These are phyloP conservation scores for Tolypocladium tropicale DNA, from an alignment of 2,329 filamentous ascomycete species.

Conservation along the genomic window DNA sequence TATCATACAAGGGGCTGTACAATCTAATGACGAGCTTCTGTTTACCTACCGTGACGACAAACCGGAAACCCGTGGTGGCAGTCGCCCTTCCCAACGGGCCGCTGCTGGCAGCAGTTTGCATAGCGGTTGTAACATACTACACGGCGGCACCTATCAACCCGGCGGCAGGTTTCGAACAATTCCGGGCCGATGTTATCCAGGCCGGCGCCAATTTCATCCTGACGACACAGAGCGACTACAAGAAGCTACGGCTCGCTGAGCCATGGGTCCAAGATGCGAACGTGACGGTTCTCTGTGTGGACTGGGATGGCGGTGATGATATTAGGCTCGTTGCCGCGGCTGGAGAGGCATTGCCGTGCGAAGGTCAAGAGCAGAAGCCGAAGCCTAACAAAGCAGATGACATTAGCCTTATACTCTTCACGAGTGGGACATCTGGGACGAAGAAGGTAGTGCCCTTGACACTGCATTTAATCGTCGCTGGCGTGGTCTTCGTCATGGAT, in stretches of 20 bases:
- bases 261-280: slow-evolving; percentile 17
- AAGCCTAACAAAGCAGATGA: slow-evolving; percentile 36
- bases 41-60: slow-evolving; percentile 12
- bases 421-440: slow-evolving; percentile 46
- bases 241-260: slow-evolving; percentile 24
- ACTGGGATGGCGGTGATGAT: slow-evolving; percentile 24
- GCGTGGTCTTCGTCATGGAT: slow-evolving; percentile 40
- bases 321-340: slow-evolving; percentile 17
- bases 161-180: slow-evolving; percentile 36
- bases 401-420: slow-evolving; percentile 42
- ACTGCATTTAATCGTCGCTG: slow-evolving; percentile 37
- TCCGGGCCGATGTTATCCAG: slow-evolving; percentile 38
- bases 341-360: slow-evolving; percentile 5
- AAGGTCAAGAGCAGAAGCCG: slow-evolving; percentile 8
- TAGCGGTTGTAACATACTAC: slow-evolving; percentile 39
- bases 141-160: slow-evolving; percentile 42
- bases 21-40: slow-evolving; percentile 21
- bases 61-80: slow-evolving; percentile 32
- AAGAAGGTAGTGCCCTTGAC: slow-evolving; percentile 48
- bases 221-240: slow-evolving; percentile 28
- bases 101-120: slow-evolving; percentile 36
- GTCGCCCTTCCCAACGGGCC: slow-evolving; percentile 44
- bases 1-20: slow-evolving; percentile 21
- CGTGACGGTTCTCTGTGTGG: slow-evolving; percentile 28
- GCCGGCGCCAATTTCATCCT: slow-evolving; percentile 35